Percentiles rank a stretch among this genome's conserved stretches.
These are phyloP conservation scores for Atkinsonella texensis DNA, from an alignment of 2,329 filamentous ascomycete genomes.

Conservation along the genomic window DNA sequence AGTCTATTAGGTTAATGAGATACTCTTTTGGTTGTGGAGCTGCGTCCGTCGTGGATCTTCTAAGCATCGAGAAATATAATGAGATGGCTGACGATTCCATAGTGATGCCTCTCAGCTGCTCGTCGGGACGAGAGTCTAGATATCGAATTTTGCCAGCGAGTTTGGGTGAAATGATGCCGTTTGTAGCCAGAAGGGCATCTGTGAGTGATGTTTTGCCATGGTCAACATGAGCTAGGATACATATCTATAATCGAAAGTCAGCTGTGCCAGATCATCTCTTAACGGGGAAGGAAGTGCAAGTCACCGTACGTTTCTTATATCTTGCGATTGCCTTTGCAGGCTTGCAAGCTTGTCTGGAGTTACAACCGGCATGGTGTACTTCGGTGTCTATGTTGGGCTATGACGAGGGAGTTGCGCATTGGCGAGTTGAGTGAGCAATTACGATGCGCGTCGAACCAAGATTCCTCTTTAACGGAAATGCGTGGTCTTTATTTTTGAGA, in stretches of 20 bases:
- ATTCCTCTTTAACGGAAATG: background rate
- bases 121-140: conserved; percentile 89
- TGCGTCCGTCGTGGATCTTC: conserved; percentile 57
- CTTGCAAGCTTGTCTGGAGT: conserved; percentile 79
- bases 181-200: conserved; percentile 91
- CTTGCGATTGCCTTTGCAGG: conserved; percentile 76
- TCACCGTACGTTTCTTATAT: conserved; percentile 74
- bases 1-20: conserved; percentile 94
- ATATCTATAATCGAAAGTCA: conserved; percentile 48
- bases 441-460: background rate
- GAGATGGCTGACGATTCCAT: conserved; percentile 99
- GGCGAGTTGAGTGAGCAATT: background rate
- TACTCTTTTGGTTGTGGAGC: conserved; percentile 72
- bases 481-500: no score
- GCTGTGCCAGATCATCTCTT: background rate
- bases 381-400: background rate
- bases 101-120: conserved; percentile 94
- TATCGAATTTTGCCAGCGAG: conserved; percentile 96
- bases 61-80: conserved; percentile 83
- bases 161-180: conserved; percentile 98
- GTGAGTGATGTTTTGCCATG: conserved; percentile 98
- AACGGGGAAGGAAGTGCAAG: no score
- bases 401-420: background rate
- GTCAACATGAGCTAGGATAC: conserved; percentile 91
- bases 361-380: conserved; percentile 71